Evolutionary conservation across 768 basidiomycete species (phyloP), one percentile per base, ranked within the genome.

Genomic region (Antrodiella citrinella): DNA sequence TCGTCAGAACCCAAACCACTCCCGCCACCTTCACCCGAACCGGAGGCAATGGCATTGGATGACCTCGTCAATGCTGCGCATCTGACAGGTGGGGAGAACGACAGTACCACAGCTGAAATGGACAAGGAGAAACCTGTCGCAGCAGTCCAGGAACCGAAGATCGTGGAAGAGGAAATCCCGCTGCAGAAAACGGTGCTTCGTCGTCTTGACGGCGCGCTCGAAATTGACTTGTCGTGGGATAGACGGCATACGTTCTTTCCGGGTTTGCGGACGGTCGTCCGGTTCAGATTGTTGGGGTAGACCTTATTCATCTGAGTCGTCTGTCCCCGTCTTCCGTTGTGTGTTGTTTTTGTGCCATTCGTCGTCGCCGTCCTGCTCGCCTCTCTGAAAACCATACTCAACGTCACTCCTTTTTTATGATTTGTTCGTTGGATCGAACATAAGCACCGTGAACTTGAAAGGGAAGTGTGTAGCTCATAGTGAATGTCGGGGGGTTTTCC

Each of bases 261-360:
- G n/a, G 81, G 81, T 38, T 72, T 76, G 64, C 70, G 74, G 47
- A 76, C 72, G 7, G 68, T 80, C 54, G 65, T 82, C 51, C 72
- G 74, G 38, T 78, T 80, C 63, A 67, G 70, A 13, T 67, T 81
- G 54, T 62, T 78, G 15, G 77, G 78, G 4, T 63, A 21, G 44
- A 5, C 40, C 7, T 35, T 15, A 15, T 15, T 35, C 30, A n/a
- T n/a, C n/a, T n/a, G n/a, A n/a, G n/a, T n/a, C n/a, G n/a, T n/a
- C n/a, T n/a, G n/a, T n/a, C n/a, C n/a, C n/a, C n/a, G n/a, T n/a
- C n/a, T n/a, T n/a, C n/a, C n/a, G n/a, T n/a, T n/a, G n/a, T n/a
- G n/a, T n/a, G n/a, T n/a, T n/a, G n/a, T n/a, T n/a, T n/a, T n/a
- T n/a, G n/a, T n/a, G n/a, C n/a, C n/a, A n/a, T n/a, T n/a, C n/a